phyloP scores from a whole-genome alignment of 805 yeast species.

The Zygoascus biomembranicola region DNA sequence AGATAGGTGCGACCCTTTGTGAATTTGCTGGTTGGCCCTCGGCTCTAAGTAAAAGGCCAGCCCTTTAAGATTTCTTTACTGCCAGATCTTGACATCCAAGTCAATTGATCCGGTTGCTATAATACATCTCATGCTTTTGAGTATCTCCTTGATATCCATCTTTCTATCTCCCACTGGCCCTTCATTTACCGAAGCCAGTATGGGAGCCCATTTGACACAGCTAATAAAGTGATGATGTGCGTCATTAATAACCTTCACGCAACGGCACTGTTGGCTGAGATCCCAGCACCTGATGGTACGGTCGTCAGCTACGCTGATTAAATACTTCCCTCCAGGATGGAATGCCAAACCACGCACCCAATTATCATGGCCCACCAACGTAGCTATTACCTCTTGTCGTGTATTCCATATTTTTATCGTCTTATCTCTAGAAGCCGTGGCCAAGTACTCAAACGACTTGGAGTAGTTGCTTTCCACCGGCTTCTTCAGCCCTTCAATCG shows the following conservation, averaged over 20 bases:
- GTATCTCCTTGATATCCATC: slow-evolving; percentile 22
- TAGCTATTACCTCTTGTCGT: slow-evolving; percentile 49
- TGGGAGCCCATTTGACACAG: slow-evolving; percentile 35
- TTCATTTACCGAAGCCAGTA: slow-evolving; percentile 19
- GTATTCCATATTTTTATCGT: slow-evolving; percentile 66
- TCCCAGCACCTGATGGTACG: slow-evolving; percentile 75
- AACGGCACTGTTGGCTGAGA: slow-evolving; percentile 35
- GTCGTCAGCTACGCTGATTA: slow-evolving; percentile 75
- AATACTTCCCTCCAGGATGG: slow-evolving; percentile 68
- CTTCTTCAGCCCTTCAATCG: slow-evolving; percentile 30
- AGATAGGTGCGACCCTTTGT: too few relatives aligned
- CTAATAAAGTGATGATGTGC: slow-evolving; percentile 74
- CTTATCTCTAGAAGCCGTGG: slow-evolving; percentile 76
- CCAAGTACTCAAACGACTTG: slow-evolving; percentile 46
- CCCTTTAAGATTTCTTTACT: slow-evolving; percentile 12
- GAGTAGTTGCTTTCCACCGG: slow-evolving; percentile 21
- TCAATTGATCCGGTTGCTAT: slow-evolving; percentile 61
- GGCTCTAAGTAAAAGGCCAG: too few relatives aligned
- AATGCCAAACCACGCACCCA: slow-evolving; percentile 70
- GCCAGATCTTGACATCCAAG: slow-evolving; percentile 48
- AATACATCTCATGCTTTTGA: slow-evolving; percentile 48
- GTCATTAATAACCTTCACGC: slow-evolving; percentile 43
- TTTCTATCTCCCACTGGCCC: slow-evolving; percentile 13
- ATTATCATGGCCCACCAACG: slow-evolving; percentile 67
- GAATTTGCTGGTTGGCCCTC: too few relatives aligned